Conservation (phyloP, 2,329 filamentous ascomycete genomes). For the Stromatinia cepivora region DNA sequence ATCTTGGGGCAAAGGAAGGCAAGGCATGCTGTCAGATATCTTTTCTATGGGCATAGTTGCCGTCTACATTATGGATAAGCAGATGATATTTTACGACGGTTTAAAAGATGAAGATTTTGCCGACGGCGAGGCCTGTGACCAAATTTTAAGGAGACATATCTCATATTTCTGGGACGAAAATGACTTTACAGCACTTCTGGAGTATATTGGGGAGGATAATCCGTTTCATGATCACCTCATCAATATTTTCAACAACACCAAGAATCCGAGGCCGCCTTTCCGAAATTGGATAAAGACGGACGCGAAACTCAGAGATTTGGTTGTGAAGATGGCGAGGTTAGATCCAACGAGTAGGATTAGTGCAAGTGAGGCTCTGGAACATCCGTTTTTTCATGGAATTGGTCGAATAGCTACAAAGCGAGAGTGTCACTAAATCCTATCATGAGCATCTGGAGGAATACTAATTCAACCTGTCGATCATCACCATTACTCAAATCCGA, state of each 20-base stretch:
- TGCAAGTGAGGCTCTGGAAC: not conserved
- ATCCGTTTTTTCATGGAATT: not conserved
- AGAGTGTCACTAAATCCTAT: no score
- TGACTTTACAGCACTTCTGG: conserved; percentile 45
- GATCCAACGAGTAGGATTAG: not conserved
- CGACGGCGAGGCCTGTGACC: conserved; percentile 37
- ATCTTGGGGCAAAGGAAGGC: conserved; percentile 45
- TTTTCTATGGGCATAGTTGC: conserved; percentile 49
- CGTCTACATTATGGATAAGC: conserved; percentile 48
- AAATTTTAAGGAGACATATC: conserved; percentile 48
- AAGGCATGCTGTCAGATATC: conserved; percentile 46
- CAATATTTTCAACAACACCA: conserved; percentile 19
- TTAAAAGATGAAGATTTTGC: conserved; percentile 24
- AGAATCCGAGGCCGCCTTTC: not conserved
- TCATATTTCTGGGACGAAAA: conserved; percentile 50
- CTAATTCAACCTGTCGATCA: not conserved
- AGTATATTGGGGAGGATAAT: conserved; percentile 45
- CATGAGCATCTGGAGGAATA: not conserved
- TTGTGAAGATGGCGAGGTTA: not conserved
- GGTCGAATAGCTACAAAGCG: not conserved
- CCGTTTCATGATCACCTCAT: conserved; percentile 45
- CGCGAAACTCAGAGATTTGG: not conserved
- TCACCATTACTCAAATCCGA: not conserved
- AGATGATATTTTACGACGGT: conserved; percentile 44
- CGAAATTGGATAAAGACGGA: not conserved